phyloP scores from a whole-genome alignment of 2,329 filamentous ascomycete species.

The Thermothelomyces thermophilus region DNA sequence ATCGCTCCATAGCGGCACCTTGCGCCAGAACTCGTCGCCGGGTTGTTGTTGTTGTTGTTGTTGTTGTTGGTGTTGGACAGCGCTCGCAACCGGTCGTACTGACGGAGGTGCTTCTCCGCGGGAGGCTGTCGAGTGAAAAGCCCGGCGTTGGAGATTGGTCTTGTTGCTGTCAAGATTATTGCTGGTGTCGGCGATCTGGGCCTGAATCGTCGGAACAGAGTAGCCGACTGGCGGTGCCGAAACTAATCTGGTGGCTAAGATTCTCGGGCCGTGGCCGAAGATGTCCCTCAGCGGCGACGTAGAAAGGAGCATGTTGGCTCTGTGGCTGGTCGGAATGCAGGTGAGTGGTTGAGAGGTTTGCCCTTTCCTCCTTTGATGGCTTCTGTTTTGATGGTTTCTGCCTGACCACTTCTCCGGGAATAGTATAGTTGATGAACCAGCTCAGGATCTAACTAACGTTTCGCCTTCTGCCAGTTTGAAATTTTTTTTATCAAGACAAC shows the following conservation, averaged over 20 bases:
- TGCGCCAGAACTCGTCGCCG: slow-evolving; percentile 44
- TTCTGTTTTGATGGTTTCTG: background rate
- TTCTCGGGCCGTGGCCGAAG: slow-evolving; percentile 5
- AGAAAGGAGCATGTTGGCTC: slow-evolving; percentile 18
- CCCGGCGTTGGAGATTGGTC: background rate
- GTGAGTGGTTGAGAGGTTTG: background rate
- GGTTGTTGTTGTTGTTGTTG: background rate
- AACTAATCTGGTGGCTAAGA: background rate
- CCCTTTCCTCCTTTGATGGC: background rate
- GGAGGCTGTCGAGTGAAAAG: background rate
- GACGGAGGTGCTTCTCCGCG: background rate
- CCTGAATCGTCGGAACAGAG: slow-evolving; percentile 19
- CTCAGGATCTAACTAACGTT: too few relatives aligned
- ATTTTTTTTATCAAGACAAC: too few relatives aligned
- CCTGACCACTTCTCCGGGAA: too few relatives aligned
- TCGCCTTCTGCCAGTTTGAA: too few relatives aligned
- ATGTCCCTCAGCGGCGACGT: background rate
- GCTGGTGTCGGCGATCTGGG: slow-evolving; percentile 18
- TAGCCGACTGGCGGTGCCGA: slow-evolving; percentile 14
- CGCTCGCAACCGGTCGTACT: background rate
- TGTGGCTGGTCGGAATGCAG: slow-evolving; percentile 1
- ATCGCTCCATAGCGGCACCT: slow-evolving; percentile 43
- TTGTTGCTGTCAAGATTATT: slow-evolving; percentile 1
- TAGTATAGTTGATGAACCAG: too few relatives aligned
- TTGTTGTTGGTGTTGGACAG: background rate